Evolutionary conservation across 768 basidiomycete genomes (phyloP).

Genomic region (Leccinellum luteum): DNA sequence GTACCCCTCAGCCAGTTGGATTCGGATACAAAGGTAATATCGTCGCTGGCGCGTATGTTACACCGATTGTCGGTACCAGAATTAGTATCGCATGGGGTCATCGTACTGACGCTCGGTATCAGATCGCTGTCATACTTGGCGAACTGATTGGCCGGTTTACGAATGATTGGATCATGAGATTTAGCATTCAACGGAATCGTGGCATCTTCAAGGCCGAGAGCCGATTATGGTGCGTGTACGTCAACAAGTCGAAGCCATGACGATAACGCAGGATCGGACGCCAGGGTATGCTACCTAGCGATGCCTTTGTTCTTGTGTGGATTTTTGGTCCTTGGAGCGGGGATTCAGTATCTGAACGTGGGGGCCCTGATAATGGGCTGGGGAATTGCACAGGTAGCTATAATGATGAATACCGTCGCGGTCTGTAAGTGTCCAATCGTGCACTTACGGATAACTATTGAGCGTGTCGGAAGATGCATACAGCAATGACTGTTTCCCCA

Average conservation of each 20-base stretch:
- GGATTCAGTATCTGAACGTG: constrained; percentile 33
- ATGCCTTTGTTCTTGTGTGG: constrained; percentile 41
- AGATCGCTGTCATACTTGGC: constrained; percentile 48
- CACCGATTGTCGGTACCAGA: constrained; percentile 42
- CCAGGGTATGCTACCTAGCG: constrained; percentile 38
- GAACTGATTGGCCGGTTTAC: constrained; percentile 49
- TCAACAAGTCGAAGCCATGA: neutral
- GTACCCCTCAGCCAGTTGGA: constrained; percentile 42
- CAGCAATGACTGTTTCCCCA: constrained; percentile 38
- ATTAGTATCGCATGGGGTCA: too few relatives aligned
- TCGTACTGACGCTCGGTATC: too few relatives aligned
- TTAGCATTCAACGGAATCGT: constrained; percentile 41
- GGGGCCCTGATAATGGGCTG: constrained; percentile 40
- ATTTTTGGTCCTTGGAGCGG: constrained; percentile 40
- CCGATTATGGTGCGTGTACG: constrained; percentile 37
- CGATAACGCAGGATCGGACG: neutral
- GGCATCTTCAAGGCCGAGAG: constrained; percentile 57
- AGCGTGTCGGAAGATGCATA: constrained; percentile 33
- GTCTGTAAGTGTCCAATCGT: constrained; percentile 29
- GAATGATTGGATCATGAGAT: constrained; percentile 49
- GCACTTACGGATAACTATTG: neutral
- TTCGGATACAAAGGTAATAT: too few relatives aligned
- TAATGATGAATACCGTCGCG: too few relatives aligned
- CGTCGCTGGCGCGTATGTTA: constrained; percentile 43
- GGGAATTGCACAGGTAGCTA: constrained; percentile 37